phyloP scores from a whole-genome alignment of 495 filamentous ascomycete genomes.

The Aspergillus campestris region DNA sequence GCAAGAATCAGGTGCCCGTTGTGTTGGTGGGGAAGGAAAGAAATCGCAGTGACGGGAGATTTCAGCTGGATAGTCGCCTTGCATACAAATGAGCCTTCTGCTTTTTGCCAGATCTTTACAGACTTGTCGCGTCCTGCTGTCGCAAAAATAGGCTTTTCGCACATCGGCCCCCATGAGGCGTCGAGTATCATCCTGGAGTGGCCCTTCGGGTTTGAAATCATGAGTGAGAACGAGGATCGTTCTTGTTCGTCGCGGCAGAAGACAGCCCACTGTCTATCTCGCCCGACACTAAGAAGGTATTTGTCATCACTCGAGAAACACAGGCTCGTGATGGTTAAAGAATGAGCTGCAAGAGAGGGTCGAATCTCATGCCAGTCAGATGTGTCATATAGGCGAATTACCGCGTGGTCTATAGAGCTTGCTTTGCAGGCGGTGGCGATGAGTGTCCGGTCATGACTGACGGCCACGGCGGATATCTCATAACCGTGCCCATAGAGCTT shows the following conservation, averaged over 20 bases:
- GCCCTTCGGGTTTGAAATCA: constrained; percentile 65
- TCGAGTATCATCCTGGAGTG: constrained; percentile 88
- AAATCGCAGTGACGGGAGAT: constrained; percentile 67
- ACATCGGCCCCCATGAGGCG: constrained; percentile 64
- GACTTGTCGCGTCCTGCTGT: constrained; percentile 83
- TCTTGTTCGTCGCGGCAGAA: constrained; percentile 45
- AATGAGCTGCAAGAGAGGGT: constrained; percentile 71
- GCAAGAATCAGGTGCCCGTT: constrained; percentile 49
- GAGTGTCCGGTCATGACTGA: constrained; percentile 60
- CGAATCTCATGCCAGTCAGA: constrained; percentile 78
- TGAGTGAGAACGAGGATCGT: constrained; percentile 42
- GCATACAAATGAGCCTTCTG: constrained; percentile 34
- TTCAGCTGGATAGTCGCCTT: constrained; percentile 45
- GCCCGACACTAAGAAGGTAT: constrained; percentile 76
- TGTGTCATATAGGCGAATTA: constrained; percentile 85
- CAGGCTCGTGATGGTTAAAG: constrained; percentile 73
- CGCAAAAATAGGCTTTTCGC: constrained; percentile 49
- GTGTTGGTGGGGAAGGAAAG: constrained; percentile 42
- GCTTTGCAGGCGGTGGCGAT: constrained; percentile 94
- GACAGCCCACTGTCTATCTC: constrained; percentile 85
- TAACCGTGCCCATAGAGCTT: constrained; percentile 99
- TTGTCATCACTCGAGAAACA: constrained; percentile 67
- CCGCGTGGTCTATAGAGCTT: constrained; percentile 85
- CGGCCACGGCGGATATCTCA: constrained; percentile 87
- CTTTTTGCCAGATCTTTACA: constrained; percentile 65